Base-by-base conservation (phyloP, 257 asterid genomes). In the Scutellaria barbata region DNA sequence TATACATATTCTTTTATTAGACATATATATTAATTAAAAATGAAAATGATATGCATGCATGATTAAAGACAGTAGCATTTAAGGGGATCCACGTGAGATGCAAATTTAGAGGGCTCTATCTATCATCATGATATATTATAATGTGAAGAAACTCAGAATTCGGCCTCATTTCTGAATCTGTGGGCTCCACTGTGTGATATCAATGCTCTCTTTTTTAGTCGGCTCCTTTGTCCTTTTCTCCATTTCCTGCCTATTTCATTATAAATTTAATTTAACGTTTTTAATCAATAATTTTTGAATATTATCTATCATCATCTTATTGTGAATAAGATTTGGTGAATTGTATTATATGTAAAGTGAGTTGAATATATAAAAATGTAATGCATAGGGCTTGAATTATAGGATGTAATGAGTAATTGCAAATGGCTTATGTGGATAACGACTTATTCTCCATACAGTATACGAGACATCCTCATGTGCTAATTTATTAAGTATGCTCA, bases 21-120 rank as follows among this genome's bases (percentile, higher is more conserved):
- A 22, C 25, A 22, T 30, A 30, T 30, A 30, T 30, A 30, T 2
- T 2, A 30, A 30, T 30, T 30, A 30, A 30, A 40, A 0, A 30
- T 70, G 65, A 20, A 76, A 37, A 30, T 30, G 55, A 54, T n/a
- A 63, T 60, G 74, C 43, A 55, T 67, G 58, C 4, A 60, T 75
- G 67, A 74, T 53, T 46, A 63, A 37, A 71, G 78, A 66, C 53
- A 64, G 35, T 43, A 56, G 76, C 79, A 71, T 72, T 81, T 46
- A 81, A 75, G 51, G 63, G 46, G 41, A 68, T 58, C 63, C 81
- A 82, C 77, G 83, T 75, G 81, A 69, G 78, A 47, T 39, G 73
- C 47, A 41, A 53, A 18, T 67, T 46, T n/a, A 74, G 37, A 12
- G 53, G 48, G 67, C 63, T 25, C 69, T 17, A 25, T 6, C 11